Percentiles rank a stretch among this genome's conserved stretches.
These are phyloP conservation scores for Ogataea nitratoaversa DNA, from an alignment of 805 yeast species.

Conservation along the genomic window DNA sequence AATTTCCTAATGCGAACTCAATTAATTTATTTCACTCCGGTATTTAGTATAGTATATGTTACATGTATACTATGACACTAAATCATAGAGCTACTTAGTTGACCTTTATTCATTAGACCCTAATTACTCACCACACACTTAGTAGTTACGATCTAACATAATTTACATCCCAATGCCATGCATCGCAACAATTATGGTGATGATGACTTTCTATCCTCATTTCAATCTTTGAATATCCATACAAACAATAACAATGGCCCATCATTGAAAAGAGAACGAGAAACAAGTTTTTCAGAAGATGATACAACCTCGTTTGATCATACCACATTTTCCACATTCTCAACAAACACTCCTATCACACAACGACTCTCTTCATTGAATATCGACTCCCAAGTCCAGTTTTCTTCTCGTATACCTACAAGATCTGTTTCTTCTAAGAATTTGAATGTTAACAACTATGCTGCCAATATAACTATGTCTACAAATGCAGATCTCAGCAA, in stretches of 20 bases:
- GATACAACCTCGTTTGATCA: neutral
- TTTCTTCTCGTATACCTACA: constrained; percentile 22
- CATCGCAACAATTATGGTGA: neutral
- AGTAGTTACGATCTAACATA: too few species aligned
- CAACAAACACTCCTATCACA: constrained; percentile 6
- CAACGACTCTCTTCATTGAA: constrained; percentile 14
- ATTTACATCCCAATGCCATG: neutral
- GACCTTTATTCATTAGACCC: too few species aligned
- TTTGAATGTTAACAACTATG: neutral
- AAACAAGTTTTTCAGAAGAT: constrained; percentile 4
- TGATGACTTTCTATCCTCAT: neutral
- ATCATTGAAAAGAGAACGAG: constrained; percentile 10
- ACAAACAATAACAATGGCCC: neutral
- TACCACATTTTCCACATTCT: constrained; percentile 2
- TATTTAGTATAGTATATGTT: too few species aligned
- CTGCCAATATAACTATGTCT: neutral
- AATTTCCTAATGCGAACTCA: too few species aligned
- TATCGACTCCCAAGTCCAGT: constrained; percentile 14
- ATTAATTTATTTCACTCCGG: too few species aligned
- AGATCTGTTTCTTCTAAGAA: constrained; percentile 15
- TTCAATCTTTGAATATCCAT: neutral
- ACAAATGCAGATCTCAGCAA: too few species aligned
- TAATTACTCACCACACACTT: too few species aligned
- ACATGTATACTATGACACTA: too few species aligned
- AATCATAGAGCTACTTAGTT: too few species aligned